Base-by-base conservation (phyloP, 2,329 filamentous ascomycete genomes). In the Blumeria graminis region DNA sequence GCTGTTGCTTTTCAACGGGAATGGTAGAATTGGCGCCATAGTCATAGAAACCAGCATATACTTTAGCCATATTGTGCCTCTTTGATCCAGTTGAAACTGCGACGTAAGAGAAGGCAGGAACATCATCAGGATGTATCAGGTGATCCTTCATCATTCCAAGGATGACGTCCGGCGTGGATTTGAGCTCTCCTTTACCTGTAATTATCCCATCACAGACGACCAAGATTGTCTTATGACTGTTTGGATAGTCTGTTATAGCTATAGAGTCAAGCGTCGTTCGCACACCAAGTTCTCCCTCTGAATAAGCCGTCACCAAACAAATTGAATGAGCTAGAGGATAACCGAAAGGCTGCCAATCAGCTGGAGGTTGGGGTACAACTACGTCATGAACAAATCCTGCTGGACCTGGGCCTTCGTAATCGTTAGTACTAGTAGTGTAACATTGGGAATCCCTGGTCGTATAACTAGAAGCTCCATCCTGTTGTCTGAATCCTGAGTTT, bases 41-140 rank as follows among this genome's bases (percentile, higher is more conserved):
- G 69, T 96, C 87, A 70, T 98, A 98, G 74, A 96, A 98, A 48
- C 93, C 93, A 57, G 89, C 84, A 70, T 96, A 95, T 57, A 96
- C 81, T 74, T 96, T 95, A 63, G 92, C 90, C 92, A 96, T 98
- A 71, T 96, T 98, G 78, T 98, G 93, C 64, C 92, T 82, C 74
- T 98, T 98, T 53, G 89, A 85, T 58, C 92, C 92, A 67, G 85
- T 92, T 43, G 92, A 87, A 36, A 98, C 90, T 11, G 92, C 93
- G 55, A 98, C 92, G 62, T 98, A 98, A 0, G 90, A 96, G 70
- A 88, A 95, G 0, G 88, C 77, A 64, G 87, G 76, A 1, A 96
- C 92, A 58, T 95, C 82, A 33, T 93, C 80, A 0, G 81, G 82
- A 6, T 80, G 76, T 7, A 88, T 76, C 1, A 86, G 82, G 65